These are phyloP conservation scores for Coniochaeta sp. DNA, from an alignment of 2,329 filamentous ascomycete species.

Conservation along the genomic window DNA sequence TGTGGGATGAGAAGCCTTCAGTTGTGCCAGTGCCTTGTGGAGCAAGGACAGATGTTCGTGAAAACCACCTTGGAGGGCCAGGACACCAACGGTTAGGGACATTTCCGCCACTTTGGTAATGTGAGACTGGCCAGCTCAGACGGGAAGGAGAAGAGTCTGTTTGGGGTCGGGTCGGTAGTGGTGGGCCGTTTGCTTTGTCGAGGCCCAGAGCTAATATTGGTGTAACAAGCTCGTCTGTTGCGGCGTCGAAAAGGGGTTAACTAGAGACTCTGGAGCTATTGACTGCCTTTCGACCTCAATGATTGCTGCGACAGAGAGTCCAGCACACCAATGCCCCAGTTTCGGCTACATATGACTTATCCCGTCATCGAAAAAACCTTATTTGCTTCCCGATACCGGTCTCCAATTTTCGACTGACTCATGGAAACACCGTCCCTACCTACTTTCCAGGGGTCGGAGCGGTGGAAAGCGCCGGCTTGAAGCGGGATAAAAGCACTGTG, in stretches of 20 bases:
- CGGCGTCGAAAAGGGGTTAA: too few species aligned
- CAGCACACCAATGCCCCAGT: not conserved
- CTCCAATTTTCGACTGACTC: not conserved
- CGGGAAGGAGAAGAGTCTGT: too few species aligned
- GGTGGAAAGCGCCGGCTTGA: not conserved
- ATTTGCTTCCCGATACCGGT: not conserved
- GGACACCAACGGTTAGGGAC: constrained; percentile 45
- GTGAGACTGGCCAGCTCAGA: too few species aligned
- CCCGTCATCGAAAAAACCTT: not conserved
- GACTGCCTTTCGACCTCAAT: not conserved
- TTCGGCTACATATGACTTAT: not conserved
- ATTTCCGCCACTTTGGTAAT: constrained; percentile 6
- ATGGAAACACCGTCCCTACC: not conserved
- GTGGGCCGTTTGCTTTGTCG: too few species aligned
- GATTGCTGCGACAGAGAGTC: not conserved
- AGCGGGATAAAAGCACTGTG: not conserved
- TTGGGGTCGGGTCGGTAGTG: too few species aligned
- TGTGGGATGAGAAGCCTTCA: constrained; percentile 19
- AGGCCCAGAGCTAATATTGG: too few species aligned
- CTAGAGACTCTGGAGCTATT: too few species aligned
- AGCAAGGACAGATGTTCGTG: constrained; percentile 75
- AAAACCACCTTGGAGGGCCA: constrained; percentile 83
- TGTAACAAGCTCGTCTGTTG: too few species aligned
- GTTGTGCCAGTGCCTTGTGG: constrained; percentile 49
- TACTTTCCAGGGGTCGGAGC: not conserved